Base-by-base conservation (phyloP, 257 asterid genomes). In the Nicotiana benthamiana region DNA sequence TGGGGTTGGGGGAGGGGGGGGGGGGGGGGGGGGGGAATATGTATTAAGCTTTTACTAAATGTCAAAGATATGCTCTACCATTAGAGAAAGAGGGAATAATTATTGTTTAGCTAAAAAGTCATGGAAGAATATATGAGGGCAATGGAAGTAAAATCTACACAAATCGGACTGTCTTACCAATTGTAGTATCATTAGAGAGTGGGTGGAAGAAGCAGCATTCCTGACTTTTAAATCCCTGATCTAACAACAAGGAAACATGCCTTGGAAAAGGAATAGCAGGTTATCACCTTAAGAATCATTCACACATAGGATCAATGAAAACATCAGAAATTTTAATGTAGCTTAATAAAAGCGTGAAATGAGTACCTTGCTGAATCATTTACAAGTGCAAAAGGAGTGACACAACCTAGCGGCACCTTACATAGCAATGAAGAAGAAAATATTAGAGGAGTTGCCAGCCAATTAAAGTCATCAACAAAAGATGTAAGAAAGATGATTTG, bases 171-270 rank as follows among this genome's bases (percentile, higher is more conserved):
- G 40, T 81, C 94, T 86, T 83, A 94, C 99, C 89, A 32, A 96
- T 87, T 46, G 99, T 76, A 87, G 84, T 82, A 79, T 96, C 99
- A 83, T 96, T 96, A 53, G 97, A 94, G 83, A 96, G 89, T 32
- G 98, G 99, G 83, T 92, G 97, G 89, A 96, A 96, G 92, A 94
- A 86, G 83, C 97, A 96, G 84, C 86, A 79, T 48, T 90, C 93
- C 52, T 90, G 88, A 65, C 72, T 79, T 84, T 88, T 90, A 79
- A 96, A 83, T 66, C 97, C 96, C 87, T 90, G 92, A 88, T 96
- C 99, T 75, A 96, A 86, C 90, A 94, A 84, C 83, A 96, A 85
- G n/a, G 97, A 90, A 80, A 92, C 98, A 82, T 86, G 75, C 93
- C 99, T 92, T 87, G 87, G 78, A 77, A 81, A 83, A 85, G 86